Percentiles rank a stretch among this genome's conserved stretches.
These are phyloP conservation scores for Phragmites australis DNA, from an alignment of 176 grass and related monocot genomes.

Conservation along the genomic window DNA sequence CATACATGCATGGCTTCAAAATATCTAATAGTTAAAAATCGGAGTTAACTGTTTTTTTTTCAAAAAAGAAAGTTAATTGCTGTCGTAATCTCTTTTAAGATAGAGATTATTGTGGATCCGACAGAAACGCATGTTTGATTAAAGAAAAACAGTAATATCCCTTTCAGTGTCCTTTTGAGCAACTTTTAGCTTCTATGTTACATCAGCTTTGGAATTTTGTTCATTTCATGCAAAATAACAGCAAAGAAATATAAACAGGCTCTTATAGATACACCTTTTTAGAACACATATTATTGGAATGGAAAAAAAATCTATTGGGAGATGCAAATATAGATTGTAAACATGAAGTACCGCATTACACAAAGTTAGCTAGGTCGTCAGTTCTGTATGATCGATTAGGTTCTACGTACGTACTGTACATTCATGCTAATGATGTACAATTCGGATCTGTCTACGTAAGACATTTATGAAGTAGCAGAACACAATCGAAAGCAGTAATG, in stretches of 20 bases:
- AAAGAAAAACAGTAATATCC: neutral
- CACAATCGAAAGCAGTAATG: neutral
- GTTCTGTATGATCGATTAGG: neutral
- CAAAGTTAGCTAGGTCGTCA: neutral
- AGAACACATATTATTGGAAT: neutral
- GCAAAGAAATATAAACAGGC: neutral
- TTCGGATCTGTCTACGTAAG: neutral
- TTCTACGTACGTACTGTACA: neutral
- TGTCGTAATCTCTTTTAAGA: slow-evolving; percentile 37
- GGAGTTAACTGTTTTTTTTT: neutral
- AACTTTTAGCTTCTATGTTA: slow-evolving; percentile 19
- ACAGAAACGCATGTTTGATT: neutral
- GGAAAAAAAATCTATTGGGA: too few species aligned
- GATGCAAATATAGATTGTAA: neutral
- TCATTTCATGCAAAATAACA: slow-evolving; percentile 7
- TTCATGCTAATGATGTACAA: neutral
- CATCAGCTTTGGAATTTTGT: neutral
- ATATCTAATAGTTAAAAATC: slow-evolving; percentile 5
- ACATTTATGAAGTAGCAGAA: neutral
- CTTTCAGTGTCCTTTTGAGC: slow-evolving; percentile 19
- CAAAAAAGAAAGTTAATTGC: neutral
- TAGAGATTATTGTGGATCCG: neutral
- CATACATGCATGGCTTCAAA: neutral
- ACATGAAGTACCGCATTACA: neutral
- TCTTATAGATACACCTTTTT: neutral